Evolutionary conservation across 169 alveolate genomes (phyloP), one percentile per base, ranked within the genome.

Genomic region (Amoebophrya sp.): DNA sequence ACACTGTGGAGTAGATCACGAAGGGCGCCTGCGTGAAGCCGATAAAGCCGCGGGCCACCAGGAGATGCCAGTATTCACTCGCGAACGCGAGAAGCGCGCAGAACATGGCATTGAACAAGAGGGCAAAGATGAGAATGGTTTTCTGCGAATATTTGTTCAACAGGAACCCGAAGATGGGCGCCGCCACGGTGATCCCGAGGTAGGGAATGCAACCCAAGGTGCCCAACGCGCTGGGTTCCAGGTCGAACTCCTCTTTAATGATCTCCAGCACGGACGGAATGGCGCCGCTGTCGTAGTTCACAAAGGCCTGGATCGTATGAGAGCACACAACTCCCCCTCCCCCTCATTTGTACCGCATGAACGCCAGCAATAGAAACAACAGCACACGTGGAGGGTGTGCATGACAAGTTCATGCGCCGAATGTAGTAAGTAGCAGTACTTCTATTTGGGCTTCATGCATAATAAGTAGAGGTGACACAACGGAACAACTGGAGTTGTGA

Each of bases 1-100:
- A 66, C 35, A 66, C 83, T 0, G 83, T 66, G 29, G 35, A 12
- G 35, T 66, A 66, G 83, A 66, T 66, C 83, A 66, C 83, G 35
- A 66, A 66, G 32, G 83, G 83, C 83, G 83, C 83, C 35, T 66
- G 83, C 35, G 83, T 66, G 18, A 66, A 66, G 35, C 83, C 83
- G 83, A 66, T 66, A 25, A 66, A 18, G 83, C 35, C 29, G 32
- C 83, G 83, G 38, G 83, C 83, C 2, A 66, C 83, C 35, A 66
- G 38, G 7, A 66, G 83, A 0, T 66, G 83, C 83, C 83, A 66
- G 83, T 66, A 66, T 2, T 25, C 7, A 3, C 10, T 7, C 32
- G 83, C 1, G 38, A 18, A 66, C 35, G 83, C 83, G 7, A 66
- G 83, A 7, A 66, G 83, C 35, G 83, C 83, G 18, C 83, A 66